Conservation (phyloP, 2,329 filamentous ascomycete species). For the Teratosphaeriaceae sp. region DNA sequence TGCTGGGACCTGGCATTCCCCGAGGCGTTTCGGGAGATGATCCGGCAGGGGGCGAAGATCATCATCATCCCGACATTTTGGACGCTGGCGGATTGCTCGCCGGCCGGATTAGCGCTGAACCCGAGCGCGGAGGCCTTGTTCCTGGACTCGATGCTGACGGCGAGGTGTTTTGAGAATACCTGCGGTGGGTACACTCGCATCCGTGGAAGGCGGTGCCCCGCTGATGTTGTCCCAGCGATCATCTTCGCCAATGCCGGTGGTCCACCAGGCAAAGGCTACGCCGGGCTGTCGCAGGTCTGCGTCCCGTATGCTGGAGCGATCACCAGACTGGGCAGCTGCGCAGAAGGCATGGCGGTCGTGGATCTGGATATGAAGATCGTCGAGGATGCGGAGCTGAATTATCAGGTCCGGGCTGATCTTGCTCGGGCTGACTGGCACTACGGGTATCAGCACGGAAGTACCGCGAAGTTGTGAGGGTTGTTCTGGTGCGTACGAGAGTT, state of each 20-base stretch:
- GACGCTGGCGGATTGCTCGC: conserved; percentile 45
- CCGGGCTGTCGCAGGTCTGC: conserved; percentile 60
- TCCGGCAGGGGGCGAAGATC: conserved; percentile 61
- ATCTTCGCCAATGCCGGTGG: conserved; percentile 67
- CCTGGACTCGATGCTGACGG: conserved; percentile 55
- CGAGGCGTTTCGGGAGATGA: conserved; percentile 67
- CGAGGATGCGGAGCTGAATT: conserved; percentile 65
- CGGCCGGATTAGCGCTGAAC: conserved; percentile 52
- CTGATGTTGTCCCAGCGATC: conserved; percentile 40
- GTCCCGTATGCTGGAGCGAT: conserved; percentile 60
- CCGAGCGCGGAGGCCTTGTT: conserved; percentile 59
- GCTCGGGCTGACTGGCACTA: conserved; percentile 34
- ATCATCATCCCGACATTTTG: conserved; percentile 69
- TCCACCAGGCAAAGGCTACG: conserved; percentile 48
- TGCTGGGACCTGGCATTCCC: conserved; percentile 81
- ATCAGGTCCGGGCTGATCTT: conserved; percentile 38
- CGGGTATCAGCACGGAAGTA: conserved; percentile 23
- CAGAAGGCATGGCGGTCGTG: conserved; percentile 45
- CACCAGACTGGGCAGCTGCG: conserved; percentile 50
- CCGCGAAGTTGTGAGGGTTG: conserved; percentile 9
- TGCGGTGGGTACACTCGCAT: conserved; percentile 37
- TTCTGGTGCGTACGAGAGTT: too few relatives aligned
- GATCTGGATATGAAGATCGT: conserved; percentile 51
- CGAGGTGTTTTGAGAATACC: conserved; percentile 68
- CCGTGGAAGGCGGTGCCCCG: not conserved